Percentiles rank a stretch among this genome's conserved stretches.
Evolutionary conservation across 2,329 filamentous ascomycete species (phyloP).

Genomic region (Aureobasidium pullulans): DNA sequence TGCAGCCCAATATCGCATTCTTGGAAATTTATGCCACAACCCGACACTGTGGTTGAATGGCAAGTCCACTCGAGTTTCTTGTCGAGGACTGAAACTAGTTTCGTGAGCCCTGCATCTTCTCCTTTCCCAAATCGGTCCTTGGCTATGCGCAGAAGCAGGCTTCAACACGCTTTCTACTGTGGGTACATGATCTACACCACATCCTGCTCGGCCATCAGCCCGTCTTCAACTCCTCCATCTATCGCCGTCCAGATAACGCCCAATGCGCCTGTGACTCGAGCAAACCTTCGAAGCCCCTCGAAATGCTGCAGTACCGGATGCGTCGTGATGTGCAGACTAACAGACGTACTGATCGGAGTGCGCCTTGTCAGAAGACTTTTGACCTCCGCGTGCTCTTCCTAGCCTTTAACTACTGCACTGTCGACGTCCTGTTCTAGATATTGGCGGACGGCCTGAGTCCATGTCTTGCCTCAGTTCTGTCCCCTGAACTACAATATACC

Average conservation of each 20-base stretch:
- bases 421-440: background rate
- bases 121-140: background rate
- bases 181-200: constrained; percentile 7
- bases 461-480: background rate
- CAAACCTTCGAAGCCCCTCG: background rate
- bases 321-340: background rate
- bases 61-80: background rate
- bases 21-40: background rate
- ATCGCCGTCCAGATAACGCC: background rate
- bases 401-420: background rate
- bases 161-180: constrained; percentile 3
- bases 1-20: background rate
- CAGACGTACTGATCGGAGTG: background rate
- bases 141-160: background rate
- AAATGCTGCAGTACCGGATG: background rate
- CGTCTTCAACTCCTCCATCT: background rate
- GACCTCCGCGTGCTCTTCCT: background rate
- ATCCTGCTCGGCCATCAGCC: background rate
- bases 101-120: background rate
- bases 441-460: background rate
- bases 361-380: background rate
- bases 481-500: background rate
- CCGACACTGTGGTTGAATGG: background rate
- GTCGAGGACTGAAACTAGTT: background rate
- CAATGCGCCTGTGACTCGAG: background rate